A percentile compares a stretch with the other conserved stretches of the same genome.
phyloP scores from a whole-genome alignment of 371 early-diverging fungal species.

The Mycotypha africana region DNA sequence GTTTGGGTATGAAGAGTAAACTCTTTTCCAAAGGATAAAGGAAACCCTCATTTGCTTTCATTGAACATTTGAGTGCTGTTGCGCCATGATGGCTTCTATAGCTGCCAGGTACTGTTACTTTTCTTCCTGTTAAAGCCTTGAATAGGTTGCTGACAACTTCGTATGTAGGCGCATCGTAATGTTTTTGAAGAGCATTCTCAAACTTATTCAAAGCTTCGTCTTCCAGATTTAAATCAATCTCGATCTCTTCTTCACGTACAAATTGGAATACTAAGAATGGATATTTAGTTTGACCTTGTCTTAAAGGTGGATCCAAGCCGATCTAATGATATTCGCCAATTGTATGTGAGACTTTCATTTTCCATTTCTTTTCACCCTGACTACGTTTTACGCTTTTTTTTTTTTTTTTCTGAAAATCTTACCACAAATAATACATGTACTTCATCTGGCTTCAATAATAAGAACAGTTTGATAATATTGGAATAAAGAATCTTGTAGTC shows the following conservation, averaged over 20 bases:
- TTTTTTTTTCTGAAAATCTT: conserved; percentile 4
- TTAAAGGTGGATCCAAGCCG: conserved; percentile 93
- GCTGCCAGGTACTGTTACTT: conserved; percentile 70
- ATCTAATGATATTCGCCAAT: conserved; percentile 38
- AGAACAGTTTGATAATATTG: conserved; percentile 78
- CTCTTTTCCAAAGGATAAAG: conserved; percentile 93
- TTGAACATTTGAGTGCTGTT: conserved; percentile 92
- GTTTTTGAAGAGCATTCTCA: conserved; percentile 75
- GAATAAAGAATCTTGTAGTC: conserved; percentile 94
- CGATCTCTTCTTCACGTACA: conserved; percentile 86
- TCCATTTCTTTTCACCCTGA: no score
- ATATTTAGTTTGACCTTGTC: conserved; percentile 99
- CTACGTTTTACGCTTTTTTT: background rate
- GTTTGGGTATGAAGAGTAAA: conserved; percentile 95
- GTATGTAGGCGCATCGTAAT: conserved; percentile 87
- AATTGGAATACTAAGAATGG: conserved; percentile 96
- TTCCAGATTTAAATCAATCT: conserved; percentile 77
- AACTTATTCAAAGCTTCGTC: conserved; percentile 69
- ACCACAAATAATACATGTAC: conserved; percentile 86
- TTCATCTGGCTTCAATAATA: conserved; percentile 92
- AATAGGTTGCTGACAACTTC: conserved; percentile 92
- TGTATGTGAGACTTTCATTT: no score
- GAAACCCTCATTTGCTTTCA: conserved; percentile 97
- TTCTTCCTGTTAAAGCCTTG: conserved; percentile 76
- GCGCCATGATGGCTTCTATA: conserved; percentile 69